These are phyloP conservation scores for Picochlorum sp. DNA, from an alignment of 139 green algal genomes.

Conservation along the genomic window DNA sequence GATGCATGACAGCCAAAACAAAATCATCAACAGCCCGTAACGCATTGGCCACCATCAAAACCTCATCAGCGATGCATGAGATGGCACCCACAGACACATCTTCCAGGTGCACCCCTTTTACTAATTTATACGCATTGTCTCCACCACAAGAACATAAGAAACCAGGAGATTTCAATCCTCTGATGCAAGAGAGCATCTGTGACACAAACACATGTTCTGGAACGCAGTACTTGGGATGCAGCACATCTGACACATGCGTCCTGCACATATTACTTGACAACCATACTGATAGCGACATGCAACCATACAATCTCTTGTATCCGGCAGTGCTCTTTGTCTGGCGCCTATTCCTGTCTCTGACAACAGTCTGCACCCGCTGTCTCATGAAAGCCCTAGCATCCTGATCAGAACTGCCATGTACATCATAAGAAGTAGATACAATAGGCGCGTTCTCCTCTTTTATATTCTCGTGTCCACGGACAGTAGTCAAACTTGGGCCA, in stretches of 20 bases:
- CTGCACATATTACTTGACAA: neutral
- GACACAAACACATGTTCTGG: neutral
- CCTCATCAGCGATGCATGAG: too few species aligned
- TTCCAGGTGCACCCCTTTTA: too few species aligned
- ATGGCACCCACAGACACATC: too few species aligned
- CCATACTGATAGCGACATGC: neutral
- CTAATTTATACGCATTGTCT: neutral
- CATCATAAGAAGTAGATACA: too few species aligned
- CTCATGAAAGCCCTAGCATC: neutral
- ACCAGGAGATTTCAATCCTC: neutral
- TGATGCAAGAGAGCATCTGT: neutral
- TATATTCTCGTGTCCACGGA: neutral
- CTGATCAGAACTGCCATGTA: too few species aligned
- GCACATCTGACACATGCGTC: conserved; percentile 2
- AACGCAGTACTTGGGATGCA: neutral
- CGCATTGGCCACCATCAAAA: too few species aligned
- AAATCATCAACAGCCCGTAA: too few species aligned
- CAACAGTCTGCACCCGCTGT: neutral
- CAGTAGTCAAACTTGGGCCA: neutral
- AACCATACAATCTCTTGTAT: neutral
- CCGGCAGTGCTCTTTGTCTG: neutral
- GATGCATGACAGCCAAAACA: too few species aligned
- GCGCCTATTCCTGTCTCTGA: neutral
- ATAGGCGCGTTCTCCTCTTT: neutral
- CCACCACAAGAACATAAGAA: neutral